phyloP scores from a whole-genome alignment of 2,329 filamentous ascomycete genomes.

The Colletotrichum somersetense region DNA sequence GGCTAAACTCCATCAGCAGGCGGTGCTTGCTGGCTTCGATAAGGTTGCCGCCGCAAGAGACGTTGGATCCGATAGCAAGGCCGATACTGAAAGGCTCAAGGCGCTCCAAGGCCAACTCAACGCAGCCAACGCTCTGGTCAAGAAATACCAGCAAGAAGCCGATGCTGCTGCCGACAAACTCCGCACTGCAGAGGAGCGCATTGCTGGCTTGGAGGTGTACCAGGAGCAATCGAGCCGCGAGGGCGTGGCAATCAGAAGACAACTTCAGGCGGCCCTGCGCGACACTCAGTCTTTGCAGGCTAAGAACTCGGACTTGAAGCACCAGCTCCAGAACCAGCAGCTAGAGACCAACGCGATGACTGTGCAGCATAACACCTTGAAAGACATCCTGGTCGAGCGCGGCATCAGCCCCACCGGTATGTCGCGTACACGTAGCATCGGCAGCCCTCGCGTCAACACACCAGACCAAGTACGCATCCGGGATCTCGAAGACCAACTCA shows the following conservation, averaged over 20 bases:
- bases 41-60: slow-evolving; percentile 73
- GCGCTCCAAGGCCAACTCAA: slow-evolving; percentile 85
- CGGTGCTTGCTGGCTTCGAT: slow-evolving; percentile 84
- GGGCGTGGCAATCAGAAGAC: slow-evolving; percentile 87
- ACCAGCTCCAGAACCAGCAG: slow-evolving; percentile 86
- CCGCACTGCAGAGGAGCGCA: slow-evolving; percentile 92
- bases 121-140: slow-evolving; percentile 82
- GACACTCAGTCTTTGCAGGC: slow-evolving; percentile 87
- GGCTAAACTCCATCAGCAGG: slow-evolving; percentile 85
- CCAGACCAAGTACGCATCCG: slow-evolving; percentile 84
- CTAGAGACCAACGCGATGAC: slow-evolving; percentile 94
- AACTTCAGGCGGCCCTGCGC: slow-evolving; percentile 85
- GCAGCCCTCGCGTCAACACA: slow-evolving; percentile 80
- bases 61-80: slow-evolving; percentile 59
- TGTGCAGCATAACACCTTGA: slow-evolving; percentile 92
- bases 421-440: slow-evolving; percentile 77
- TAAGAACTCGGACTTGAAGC: slow-evolving; percentile 84
- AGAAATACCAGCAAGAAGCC: slow-evolving; percentile 89
- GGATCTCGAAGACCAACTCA: slow-evolving; percentile 90
- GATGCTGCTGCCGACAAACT: slow-evolving; percentile 90
- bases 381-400: slow-evolving; percentile 90
- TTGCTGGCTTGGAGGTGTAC: slow-evolving; percentile 95
- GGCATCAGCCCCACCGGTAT: slow-evolving; percentile 83
- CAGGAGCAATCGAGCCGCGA: slow-evolving; percentile 97
- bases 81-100: slow-evolving; percentile 73